phyloP scores from a whole-genome alignment of 2,329 filamentous ascomycete genomes.

The Pestalotiopsis sp. region DNA sequence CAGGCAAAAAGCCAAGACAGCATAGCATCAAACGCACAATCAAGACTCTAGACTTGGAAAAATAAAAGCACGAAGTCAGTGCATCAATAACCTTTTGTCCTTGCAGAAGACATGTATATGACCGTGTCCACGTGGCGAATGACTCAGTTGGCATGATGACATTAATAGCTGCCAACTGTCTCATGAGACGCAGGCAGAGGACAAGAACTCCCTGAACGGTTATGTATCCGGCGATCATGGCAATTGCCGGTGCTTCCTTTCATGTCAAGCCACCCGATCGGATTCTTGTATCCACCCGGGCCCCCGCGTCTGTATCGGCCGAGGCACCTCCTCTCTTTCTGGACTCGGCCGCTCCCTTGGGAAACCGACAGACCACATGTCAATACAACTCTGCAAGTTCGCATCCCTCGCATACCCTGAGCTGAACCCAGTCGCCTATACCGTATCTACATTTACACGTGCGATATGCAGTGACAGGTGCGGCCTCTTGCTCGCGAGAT shows the following conservation, averaged over 20 bases:
- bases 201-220: background rate
- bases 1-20: constrained; percentile 40
- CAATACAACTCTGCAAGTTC: background rate
- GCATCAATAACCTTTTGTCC: background rate
- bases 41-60: background rate
- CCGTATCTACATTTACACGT: no score
- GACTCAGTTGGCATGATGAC: background rate
- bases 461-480: background rate
- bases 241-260: background rate
- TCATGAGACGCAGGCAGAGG: no score
- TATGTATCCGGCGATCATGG: background rate
- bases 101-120: background rate
- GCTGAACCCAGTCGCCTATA: no score
- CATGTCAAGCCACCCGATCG: background rate
- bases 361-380: background rate
- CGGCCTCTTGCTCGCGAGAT: background rate
- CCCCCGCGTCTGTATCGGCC: background rate
- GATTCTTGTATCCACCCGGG: background rate
- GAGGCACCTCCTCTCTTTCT: background rate
- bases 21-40: background rate
- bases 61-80: background rate
- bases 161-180: no score
- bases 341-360: background rate
- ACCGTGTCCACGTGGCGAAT: background rate
- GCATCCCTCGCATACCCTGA: background rate